These are phyloP conservation scores for Exophiala calicioides DNA, from an alignment of 2,329 filamentous ascomycete species.

Conservation along the genomic window DNA sequence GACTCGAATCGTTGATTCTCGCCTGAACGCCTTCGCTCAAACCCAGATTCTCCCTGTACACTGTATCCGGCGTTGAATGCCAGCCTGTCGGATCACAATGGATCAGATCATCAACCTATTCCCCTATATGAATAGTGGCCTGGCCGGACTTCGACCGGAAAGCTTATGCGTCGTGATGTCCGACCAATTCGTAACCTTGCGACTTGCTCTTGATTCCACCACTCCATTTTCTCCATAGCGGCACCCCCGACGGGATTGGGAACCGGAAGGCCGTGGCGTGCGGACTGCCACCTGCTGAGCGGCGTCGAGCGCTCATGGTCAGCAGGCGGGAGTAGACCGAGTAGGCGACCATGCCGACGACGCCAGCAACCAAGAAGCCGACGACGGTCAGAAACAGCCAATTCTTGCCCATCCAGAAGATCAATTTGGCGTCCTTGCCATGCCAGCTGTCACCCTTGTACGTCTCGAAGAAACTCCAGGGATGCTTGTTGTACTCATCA, in stretches of 20 bases:
- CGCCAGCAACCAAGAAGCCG: slow-evolving; percentile 52
- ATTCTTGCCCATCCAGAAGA: slow-evolving; percentile 65
- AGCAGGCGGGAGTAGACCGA: slow-evolving; percentile 53
- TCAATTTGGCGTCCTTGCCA: slow-evolving; percentile 62
- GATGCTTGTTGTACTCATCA: slow-evolving; percentile 66
- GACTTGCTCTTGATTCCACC: slow-evolving; percentile 12
- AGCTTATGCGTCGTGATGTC: slow-evolving; percentile 28
- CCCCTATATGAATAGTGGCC: too few species aligned
- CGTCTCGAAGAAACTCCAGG: slow-evolving; percentile 72
- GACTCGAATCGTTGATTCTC: neutral
- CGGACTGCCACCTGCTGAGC: slow-evolving; percentile 14
- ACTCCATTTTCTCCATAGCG: slow-evolving; percentile 24
- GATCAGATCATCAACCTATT: too few species aligned
- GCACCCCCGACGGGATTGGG: slow-evolving; percentile 12
- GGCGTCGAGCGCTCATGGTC: slow-evolving; percentile 36
- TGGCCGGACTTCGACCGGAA: too few species aligned
- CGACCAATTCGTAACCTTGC: slow-evolving; percentile 21
- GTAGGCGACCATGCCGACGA: slow-evolving; percentile 52
- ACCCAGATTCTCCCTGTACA: neutral
- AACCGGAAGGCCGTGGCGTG: slow-evolving; percentile 13
- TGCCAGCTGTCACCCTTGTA: slow-evolving; percentile 68
- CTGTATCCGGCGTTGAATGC: neutral
- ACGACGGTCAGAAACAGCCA: slow-evolving; percentile 57
- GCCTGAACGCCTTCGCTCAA: slow-evolving; percentile 15
- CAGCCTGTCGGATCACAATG: too few species aligned